Percentiles rank a stretch among this genome's conserved stretches.
These are phyloP conservation scores for Biscogniauxia mediterranea DNA, from an alignment of 2,329 filamentous ascomycete genomes.

Conservation along the genomic window DNA sequence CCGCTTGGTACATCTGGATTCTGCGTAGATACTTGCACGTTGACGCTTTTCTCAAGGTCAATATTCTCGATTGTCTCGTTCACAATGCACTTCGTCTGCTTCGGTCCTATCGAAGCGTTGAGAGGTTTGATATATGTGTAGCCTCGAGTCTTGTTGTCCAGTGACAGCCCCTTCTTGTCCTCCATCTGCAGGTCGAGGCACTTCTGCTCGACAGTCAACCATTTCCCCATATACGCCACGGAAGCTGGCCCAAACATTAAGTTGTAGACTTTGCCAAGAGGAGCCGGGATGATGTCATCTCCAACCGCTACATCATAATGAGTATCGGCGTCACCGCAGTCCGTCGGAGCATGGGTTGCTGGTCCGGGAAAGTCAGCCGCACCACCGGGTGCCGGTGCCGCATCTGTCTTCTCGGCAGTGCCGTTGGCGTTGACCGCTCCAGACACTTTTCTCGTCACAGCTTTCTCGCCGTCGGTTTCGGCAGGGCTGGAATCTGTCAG, in stretches of 20 bases:
- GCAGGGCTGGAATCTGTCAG: constrained; percentile 41
- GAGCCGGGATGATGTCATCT: constrained; percentile 83
- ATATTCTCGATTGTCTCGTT: constrained; percentile 79
- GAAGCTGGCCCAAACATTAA: constrained; percentile 83
- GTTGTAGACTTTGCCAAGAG: constrained; percentile 87
- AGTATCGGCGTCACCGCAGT: constrained; percentile 73
- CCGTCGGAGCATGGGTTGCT: constrained; percentile 76
- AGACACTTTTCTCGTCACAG: constrained; percentile 70
- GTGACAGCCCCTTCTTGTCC: constrained; percentile 74
- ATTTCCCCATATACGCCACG: constrained; percentile 79
- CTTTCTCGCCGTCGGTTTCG: constrained; percentile 60
- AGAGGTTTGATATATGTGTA: constrained; percentile 94
- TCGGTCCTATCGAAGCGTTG: constrained; percentile 79
- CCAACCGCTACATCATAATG: constrained; percentile 85
- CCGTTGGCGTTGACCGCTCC: constrained; percentile 48
- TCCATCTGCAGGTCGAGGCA: constrained; percentile 84
- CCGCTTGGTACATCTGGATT: constrained; percentile 95
- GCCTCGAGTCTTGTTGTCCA: constrained; percentile 70
- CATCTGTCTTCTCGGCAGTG: constrained; percentile 51
- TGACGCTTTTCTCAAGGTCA: constrained; percentile 84
- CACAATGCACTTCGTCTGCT: constrained; percentile 90
- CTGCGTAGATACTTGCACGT: constrained; percentile 78
- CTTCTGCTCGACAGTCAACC: constrained; percentile 83
- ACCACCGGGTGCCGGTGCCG: constrained; percentile 40
- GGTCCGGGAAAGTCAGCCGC: constrained; percentile 78